Evolutionary conservation across 371 early-diverging fungal species (phyloP), one percentile per base, ranked within the genome.

Genomic region (Circinella umbellata): DNA sequence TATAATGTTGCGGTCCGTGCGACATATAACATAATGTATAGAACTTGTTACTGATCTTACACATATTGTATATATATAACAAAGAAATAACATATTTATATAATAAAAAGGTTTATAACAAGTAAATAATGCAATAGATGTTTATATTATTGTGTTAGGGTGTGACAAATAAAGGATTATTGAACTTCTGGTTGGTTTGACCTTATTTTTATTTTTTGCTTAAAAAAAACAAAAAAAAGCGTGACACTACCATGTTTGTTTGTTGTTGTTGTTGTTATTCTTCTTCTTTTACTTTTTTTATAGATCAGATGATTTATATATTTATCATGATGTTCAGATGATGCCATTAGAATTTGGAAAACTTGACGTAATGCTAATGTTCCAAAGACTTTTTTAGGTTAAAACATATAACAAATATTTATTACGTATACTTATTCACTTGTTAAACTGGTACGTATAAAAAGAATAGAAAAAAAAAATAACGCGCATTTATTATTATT

Each of bases 301-400:
- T 34, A 6, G 7, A 27, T 57, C 57, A 57, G 57, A 34, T 57
- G 57, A 57, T 51, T 51, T 51, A 5, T n/a, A 27, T 42, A 9
- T 42, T 42, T 42, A 42, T 57, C 34, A 10, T 57, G 18, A 10
- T 18, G 57, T 57, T 57, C 57, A 57, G 57, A 57, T 57, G 57
- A 57, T 57, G 57, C 57, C 57, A 57, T 57, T 11, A 57, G 57
- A n/a, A 57, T 57, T 57, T 27, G 57, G 57, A 57, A 57, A 57
- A n/a, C 20, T 57, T 57, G 57, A 57, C 57, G 57, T 57, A 57
- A 57, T 57, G 27, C 2, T 27, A 27, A 27, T 27, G 27, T 27
- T 27, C 27, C 27, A 27, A 27, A 27, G 27, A 27, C 27, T 27
- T 27, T 27, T 27, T 27, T 27, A 27, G 2, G 27, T 27, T 27